phyloP scores from a whole-genome alignment of 2,329 filamentous ascomycete species.

The Reticulascus tulasneorum region DNA sequence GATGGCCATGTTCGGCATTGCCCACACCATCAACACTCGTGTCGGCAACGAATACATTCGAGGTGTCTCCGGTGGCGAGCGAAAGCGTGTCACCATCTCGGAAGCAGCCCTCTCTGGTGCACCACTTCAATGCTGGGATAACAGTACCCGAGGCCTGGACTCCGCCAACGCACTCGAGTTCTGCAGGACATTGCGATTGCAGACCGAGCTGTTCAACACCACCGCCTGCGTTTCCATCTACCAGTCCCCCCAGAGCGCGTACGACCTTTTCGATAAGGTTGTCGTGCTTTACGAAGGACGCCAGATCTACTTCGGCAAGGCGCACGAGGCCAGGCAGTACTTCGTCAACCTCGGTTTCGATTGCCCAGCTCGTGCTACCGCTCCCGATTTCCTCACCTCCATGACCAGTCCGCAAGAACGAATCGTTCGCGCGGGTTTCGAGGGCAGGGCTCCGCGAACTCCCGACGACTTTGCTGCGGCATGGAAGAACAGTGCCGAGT shows the following conservation, averaged over 20 bases:
- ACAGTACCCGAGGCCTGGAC: slow-evolving; percentile 70
- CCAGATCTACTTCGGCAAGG: slow-evolving; percentile 60
- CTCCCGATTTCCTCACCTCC: slow-evolving; percentile 68
- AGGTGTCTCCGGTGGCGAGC: slow-evolving; percentile 71
- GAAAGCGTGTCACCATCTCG: slow-evolving; percentile 62
- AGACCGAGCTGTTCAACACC: slow-evolving; percentile 62
- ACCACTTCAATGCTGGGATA: slow-evolving; percentile 65
- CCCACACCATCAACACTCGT: slow-evolving; percentile 67
- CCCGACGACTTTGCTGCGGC: slow-evolving; percentile 57
- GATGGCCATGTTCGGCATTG: slow-evolving; percentile 73
- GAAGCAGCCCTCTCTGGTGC: slow-evolving; percentile 57
- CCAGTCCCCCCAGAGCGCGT: slow-evolving; percentile 62
- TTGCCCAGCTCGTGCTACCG: slow-evolving; percentile 63
- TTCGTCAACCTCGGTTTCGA: slow-evolving; percentile 66
- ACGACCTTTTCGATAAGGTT: slow-evolving; percentile 61
- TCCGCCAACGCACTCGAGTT: slow-evolving; percentile 74
- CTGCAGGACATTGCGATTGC: slow-evolving; percentile 63
- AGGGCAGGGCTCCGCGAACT: slow-evolving; percentile 53
- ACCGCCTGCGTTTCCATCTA: slow-evolving; percentile 72
- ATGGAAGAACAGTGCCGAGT: slow-evolving; percentile 54
- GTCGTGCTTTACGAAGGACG: slow-evolving; percentile 56
- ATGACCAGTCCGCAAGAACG: slow-evolving; percentile 60
- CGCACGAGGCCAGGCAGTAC: slow-evolving; percentile 58
- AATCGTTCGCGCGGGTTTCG: slow-evolving; percentile 50
- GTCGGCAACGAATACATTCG: slow-evolving; percentile 74